These are phyloP conservation scores for Stevia rebaudiana DNA, from an alignment of 140 eudicot genomes.

Conservation along the genomic window DNA sequence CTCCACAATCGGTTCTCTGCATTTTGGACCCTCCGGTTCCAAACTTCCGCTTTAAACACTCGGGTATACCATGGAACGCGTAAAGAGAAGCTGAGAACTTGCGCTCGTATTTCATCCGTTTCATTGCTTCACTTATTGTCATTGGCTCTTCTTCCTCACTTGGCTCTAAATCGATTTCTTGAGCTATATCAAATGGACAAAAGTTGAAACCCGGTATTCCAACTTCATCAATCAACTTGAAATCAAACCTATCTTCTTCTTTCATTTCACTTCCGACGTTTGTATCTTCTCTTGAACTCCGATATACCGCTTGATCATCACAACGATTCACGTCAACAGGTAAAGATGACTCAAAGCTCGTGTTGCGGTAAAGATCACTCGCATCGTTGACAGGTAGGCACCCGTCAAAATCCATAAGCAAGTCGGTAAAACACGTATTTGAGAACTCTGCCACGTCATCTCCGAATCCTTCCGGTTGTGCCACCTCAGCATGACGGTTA, in stretches of 20 bases:
- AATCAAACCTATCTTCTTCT: slow-evolving; percentile 38
- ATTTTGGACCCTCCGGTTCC: slow-evolving; percentile 28
- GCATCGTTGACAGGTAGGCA: slow-evolving; percentile 18
- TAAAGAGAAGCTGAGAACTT: slow-evolving; percentile 69
- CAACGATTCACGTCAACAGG: slow-evolving; percentile 16
- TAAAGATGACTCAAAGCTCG: slow-evolving; percentile 21
- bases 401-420: slow-evolving; percentile 45
- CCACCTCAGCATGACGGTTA: slow-evolving; percentile 19
- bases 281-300: slow-evolving; percentile 24
- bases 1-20: slow-evolving; percentile 23
- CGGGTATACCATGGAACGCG: slow-evolving; percentile 63
- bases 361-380: slow-evolving; percentile 15
- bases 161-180: slow-evolving; percentile 36
- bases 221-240: slow-evolving; percentile 45
- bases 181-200: slow-evolving; percentile 58
- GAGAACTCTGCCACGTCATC: slow-evolving; percentile 33
- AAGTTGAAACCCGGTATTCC: slow-evolving; percentile 29
- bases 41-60: slow-evolving; percentile 43
- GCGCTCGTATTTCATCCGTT: slow-evolving; percentile 62
- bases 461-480: slow-evolving; percentile 12
- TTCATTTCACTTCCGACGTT: slow-evolving; percentile 34
- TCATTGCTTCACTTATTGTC: slow-evolving; percentile 53
- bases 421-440: slow-evolving; percentile 46
- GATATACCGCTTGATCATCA: slow-evolving; percentile 11
- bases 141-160: slow-evolving; percentile 36